Conservation (phyloP, 176 grass and related monocot species). For the Pharus latifolius region DNA sequence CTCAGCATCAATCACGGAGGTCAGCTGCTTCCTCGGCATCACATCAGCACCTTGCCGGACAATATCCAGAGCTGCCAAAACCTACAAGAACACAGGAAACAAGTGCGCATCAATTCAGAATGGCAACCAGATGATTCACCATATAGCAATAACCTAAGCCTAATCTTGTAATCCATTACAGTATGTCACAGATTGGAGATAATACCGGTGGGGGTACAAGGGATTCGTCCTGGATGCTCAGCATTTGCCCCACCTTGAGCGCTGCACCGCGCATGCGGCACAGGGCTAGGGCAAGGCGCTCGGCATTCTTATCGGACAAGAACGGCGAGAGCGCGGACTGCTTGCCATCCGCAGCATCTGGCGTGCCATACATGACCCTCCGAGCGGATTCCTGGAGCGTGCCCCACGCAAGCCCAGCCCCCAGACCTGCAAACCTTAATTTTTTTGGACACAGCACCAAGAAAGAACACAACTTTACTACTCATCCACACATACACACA, state of each 20-base stretch:
- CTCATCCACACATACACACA: not conserved
- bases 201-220: slow-evolving; percentile 84
- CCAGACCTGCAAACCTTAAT: slow-evolving; percentile 79
- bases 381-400: slow-evolving; percentile 67
- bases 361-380: slow-evolving; percentile 62
- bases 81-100: slow-evolving; percentile 29
- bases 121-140: not conserved
- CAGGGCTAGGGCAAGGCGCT: slow-evolving; percentile 72
- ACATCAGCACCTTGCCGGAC: slow-evolving; percentile 93
- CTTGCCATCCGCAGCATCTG: slow-evolving; percentile 40
- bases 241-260: slow-evolving; percentile 85
- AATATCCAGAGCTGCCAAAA: slow-evolving; percentile 83
- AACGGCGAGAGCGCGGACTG: slow-evolving; percentile 64
- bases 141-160: not conserved
- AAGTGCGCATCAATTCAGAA: not conserved
- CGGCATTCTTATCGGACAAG: slow-evolving; percentile 91
- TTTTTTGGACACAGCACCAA: not conserved
- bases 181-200: not conserved
- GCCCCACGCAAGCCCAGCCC: slow-evolving; percentile 75
- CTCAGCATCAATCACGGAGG: slow-evolving; percentile 67
- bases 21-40: slow-evolving; percentile 90
- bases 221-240: slow-evolving; percentile 97
- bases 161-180: too few species aligned
- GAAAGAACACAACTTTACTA: slow-evolving; percentile 5
- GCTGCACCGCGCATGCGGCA: slow-evolving; percentile 92